Evolutionary conservation across 768 basidiomycete genomes (phyloP).

Genomic region (Mycena kentingensis): DNA sequence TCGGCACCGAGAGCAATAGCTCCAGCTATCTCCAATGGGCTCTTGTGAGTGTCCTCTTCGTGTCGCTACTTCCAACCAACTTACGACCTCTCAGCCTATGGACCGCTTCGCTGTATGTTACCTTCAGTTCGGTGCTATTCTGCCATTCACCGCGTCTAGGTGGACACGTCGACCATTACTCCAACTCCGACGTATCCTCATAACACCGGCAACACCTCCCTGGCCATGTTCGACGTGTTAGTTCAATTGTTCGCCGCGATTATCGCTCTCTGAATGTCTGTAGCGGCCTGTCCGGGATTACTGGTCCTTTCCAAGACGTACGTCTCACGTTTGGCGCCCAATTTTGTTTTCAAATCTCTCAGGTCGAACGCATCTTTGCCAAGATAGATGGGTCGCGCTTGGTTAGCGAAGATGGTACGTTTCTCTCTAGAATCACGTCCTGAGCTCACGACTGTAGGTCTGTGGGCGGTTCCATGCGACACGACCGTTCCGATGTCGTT

Average conservation of each 20-base stretch:
- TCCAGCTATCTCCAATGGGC: constrained; percentile 81
- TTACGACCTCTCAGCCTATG: constrained; percentile 36
- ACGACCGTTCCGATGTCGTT: constrained; percentile 60
- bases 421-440: not conserved
- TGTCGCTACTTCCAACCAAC: not conserved
- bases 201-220: constrained; percentile 52
- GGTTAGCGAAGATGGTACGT: constrained; percentile 59
- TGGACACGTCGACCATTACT: constrained; percentile 53
- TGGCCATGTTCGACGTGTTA: constrained; percentile 76
- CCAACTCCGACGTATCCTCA: constrained; percentile 68
- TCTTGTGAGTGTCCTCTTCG: constrained; percentile 33
- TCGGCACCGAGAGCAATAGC: constrained; percentile 53
- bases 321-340: constrained; percentile 20
- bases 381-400: constrained; percentile 65
- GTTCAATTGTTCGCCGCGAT: constrained; percentile 27
- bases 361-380: constrained; percentile 72
- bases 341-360: constrained; percentile 10
- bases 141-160: constrained; percentile 42
- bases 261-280: constrained; percentile 2
- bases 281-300: constrained; percentile 72
- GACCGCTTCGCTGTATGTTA: constrained; percentile 52
- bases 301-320: constrained; percentile 79
- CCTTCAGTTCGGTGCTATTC: not conserved
- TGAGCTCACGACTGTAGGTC: constrained; percentile 39
- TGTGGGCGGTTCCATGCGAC: constrained; percentile 77